A percentile compares a stretch with the other conserved stretches of the same genome.
Conservation (phyloP, 345 rosid species). For the Triadica sebifera region DNA sequence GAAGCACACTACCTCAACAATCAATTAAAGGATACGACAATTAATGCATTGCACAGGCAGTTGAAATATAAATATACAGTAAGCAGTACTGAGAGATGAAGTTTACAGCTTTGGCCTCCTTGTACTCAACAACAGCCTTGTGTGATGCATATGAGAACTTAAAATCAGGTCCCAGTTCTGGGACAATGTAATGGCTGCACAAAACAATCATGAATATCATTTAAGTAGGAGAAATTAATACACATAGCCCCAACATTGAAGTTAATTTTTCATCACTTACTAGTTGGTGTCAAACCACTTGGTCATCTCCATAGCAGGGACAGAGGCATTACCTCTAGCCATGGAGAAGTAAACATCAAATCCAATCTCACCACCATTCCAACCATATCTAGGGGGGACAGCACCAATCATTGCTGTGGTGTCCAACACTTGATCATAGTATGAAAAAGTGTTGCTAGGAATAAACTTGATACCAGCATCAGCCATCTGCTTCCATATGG, state of each 20-base stretch:
- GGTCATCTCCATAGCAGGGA: constrained; percentile 99
- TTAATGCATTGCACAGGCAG: background rate
- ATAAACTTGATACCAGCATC: constrained; percentile 76
- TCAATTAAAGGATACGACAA: background rate
- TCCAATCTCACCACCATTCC: constrained; percentile 83
- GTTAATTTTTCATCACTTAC: constrained; percentile 47
- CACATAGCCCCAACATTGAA: background rate
- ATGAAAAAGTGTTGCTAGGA: constrained; percentile 94
- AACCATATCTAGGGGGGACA: constrained; percentile 85
- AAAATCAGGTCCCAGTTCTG: constrained; percentile 93
- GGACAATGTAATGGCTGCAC: constrained; percentile 90
- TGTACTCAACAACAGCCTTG: constrained; percentile 87
- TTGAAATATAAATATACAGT: background rate
- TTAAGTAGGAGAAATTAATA: background rate
- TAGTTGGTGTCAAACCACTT: constrained; percentile 99
- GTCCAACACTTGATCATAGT: constrained; percentile 88
- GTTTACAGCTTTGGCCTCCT: constrained; percentile 89
- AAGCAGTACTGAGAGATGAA: background rate
- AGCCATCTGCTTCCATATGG: constrained; percentile 95
- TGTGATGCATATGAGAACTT: constrained; percentile 88
- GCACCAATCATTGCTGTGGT: constrained; percentile 96
- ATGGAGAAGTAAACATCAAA: constrained; percentile 83
- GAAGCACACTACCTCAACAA: background rate
- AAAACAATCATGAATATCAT: background rate
- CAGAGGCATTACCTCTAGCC: constrained; percentile 97